Percentiles rank a stretch among this genome's conserved stretches.
Evolutionary conservation across 139 green algal species (phyloP).

Genomic region (Haematococcus lacustris): DNA sequence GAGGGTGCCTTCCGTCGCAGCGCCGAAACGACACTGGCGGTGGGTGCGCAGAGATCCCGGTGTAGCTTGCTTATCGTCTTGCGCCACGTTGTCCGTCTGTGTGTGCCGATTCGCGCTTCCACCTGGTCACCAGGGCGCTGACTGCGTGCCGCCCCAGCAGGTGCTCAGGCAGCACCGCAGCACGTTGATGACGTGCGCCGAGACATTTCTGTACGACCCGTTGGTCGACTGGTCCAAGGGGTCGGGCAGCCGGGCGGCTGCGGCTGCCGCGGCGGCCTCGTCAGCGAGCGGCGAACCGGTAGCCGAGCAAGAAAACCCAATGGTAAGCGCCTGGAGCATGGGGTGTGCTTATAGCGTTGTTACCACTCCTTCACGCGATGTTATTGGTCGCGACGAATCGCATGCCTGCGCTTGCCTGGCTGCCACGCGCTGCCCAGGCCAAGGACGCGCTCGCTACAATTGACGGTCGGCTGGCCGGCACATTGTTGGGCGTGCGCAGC

Average conservation of each 20-base stretch:
- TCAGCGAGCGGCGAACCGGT: too few relatives aligned
- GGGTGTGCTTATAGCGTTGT: background rate
- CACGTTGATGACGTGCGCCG: constrained; percentile 83
- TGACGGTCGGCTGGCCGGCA: constrained; percentile 67
- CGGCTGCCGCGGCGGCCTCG: too few relatives aligned
- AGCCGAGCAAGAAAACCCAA: constrained; percentile 45
- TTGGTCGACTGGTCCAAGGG: constrained; percentile 85
- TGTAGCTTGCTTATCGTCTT: too few relatives aligned
- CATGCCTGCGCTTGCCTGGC: too few relatives aligned
- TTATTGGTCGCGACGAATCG: too few relatives aligned
- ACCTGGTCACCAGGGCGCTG: too few relatives aligned
- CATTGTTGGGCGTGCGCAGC: constrained; percentile 79
- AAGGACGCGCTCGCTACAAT: constrained; percentile 74
- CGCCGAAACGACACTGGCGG: constrained; percentile 81
- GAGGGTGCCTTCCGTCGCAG: constrained; percentile 82
- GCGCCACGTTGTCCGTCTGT: too few relatives aligned
- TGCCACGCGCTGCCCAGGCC: constrained; percentile 28
- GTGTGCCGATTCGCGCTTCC: too few relatives aligned
- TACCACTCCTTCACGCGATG: too few relatives aligned
- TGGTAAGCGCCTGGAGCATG: constrained; percentile 1
- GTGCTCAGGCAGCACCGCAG: constrained; percentile 69
- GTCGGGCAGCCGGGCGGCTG: constrained; percentile 4
- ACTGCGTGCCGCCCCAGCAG: too few relatives aligned
- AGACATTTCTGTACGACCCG: constrained; percentile 97
- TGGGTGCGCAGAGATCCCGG: constrained; percentile 25